Evolutionary conservation across 129 eudicot genomes (phyloP), one percentile per base, ranked within the genome.

Genomic region (Dittrichia graveolens): DNA sequence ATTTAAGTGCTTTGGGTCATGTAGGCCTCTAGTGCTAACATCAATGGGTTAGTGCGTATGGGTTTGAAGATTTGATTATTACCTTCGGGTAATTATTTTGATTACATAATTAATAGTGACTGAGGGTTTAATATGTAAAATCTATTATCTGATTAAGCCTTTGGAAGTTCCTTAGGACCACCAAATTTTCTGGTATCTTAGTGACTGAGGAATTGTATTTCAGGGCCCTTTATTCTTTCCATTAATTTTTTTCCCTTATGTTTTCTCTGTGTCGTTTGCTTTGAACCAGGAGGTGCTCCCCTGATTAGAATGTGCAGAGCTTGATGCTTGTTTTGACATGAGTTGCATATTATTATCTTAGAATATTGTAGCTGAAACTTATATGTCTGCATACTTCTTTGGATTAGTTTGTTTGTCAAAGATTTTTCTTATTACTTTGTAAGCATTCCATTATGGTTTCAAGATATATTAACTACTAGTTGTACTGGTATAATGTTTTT

Each of bases 401-500:
- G 44, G 18, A 43, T 42, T 65, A 52, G 45, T 54, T 52, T 58
- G n/a, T 65, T 65, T 40, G 11, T 49, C 19, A 73, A 37, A 50
- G 24, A 61, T 59, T 34, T 38, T 16, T 48, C 24, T 47, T 71
- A 15, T 24, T 56, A 55, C 50, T 38, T 46, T 73, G 42, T 61
- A 59, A 45, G 60, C 12, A 19, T 47, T 47, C 61, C 12, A 10
- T 42, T 61, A 9, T 77, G 38, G 46, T 35, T 70, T 53, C 55
- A 52, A 50, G 65, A 64, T 52, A 41, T 75, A 64, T 42, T 19
- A 15, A 10, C 58, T 48, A 40, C 18, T 46, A 65, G 54, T 68
- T 62, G 15, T 69, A 66, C 49, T 39, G 14, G 43, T 49, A 39
- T 60, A 18, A 53, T 75, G 39, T 66, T 78, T 62, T 34, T 75